These are phyloP conservation scores for Misopates orontium DNA, from an alignment of 257 asterid genomes.

Conservation along the genomic window DNA sequence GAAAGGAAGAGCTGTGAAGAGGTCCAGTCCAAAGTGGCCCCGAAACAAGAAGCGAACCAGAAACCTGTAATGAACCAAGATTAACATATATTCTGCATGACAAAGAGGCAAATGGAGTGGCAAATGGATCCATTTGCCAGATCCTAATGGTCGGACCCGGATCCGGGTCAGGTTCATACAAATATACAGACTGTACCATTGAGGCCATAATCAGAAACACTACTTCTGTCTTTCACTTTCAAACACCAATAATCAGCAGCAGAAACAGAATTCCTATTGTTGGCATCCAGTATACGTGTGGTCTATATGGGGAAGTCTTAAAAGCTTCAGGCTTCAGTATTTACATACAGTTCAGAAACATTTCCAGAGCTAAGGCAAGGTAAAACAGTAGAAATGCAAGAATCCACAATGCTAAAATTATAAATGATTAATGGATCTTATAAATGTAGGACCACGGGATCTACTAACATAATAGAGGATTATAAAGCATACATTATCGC, in stretches of 20 bases:
- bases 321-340: not conserved
- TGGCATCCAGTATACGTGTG: not conserved
- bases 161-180: too few species aligned
- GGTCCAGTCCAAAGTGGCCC: conserved; percentile 99
- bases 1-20: conserved; percentile 61
- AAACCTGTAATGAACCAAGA: conserved; percentile 49
- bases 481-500: conserved; percentile 50
- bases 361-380: not conserved
- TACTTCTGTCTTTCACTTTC: too few species aligned
- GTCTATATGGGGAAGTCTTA: not conserved
- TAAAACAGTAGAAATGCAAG: not conserved
- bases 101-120: too few species aligned
- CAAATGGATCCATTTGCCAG: too few species aligned
- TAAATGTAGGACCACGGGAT: too few species aligned
- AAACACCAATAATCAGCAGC: too few species aligned
- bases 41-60: conserved; percentile 68
- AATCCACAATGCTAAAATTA: not conserved
- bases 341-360: not conserved
- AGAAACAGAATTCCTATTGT: too few species aligned
- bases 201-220: too few species aligned
- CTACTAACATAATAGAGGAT: not conserved
- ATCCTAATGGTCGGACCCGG: too few species aligned
- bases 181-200: too few species aligned
- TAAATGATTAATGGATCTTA: not conserved
- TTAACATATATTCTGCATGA: conserved; percentile 13